A percentile compares a stretch with the other conserved stretches of the same genome.
phyloP scores from a whole-genome alignment of 768 basidiomycete genomes.

The Tulasnella sp. region DNA sequence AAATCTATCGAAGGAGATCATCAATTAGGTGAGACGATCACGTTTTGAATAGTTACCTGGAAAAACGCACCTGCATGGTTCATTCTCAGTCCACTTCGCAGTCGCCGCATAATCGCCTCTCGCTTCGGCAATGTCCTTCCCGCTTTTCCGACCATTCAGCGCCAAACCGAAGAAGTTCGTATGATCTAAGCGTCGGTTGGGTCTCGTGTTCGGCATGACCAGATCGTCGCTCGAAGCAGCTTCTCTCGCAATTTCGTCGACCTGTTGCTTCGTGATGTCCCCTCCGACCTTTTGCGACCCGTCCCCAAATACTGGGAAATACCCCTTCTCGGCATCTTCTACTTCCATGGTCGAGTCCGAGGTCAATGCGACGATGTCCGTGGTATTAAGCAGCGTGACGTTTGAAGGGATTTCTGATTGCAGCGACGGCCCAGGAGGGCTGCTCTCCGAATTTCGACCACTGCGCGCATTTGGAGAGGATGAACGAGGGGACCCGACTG shows the following conservation, averaged over 20 bases:
- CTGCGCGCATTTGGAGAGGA: not conserved
- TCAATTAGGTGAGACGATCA: not conserved
- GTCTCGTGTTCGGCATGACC: not conserved
- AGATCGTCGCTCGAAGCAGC: not conserved
- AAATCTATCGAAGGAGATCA: constrained; percentile 26
- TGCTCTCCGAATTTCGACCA: not conserved
- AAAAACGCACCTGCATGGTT: constrained; percentile 48
- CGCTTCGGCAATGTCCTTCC: constrained; percentile 16
- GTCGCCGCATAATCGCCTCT: not conserved
- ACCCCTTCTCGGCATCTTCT: constrained; percentile 33
- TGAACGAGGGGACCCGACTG: constrained; percentile 2
- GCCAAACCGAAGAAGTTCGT: constrained; percentile 26
- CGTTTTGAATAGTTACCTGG: not conserved
- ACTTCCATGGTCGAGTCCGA: constrained; percentile 28
- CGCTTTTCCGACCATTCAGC: constrained; percentile 10
- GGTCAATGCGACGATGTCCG: not conserved
- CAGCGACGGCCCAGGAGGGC: not conserved
- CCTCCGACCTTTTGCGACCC: constrained; percentile 10
- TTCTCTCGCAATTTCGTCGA: not conserved
- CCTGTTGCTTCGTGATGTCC: not conserved
- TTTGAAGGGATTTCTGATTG: not conserved
- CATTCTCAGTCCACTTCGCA: constrained; percentile 23
- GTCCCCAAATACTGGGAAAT: constrained; percentile 13
- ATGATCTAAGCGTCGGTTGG: constrained; percentile 19
- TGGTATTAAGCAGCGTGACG: not conserved